Evolutionary conservation across 2,329 filamentous ascomycete genomes (phyloP).

Genomic region (Lecanicillium sp.): DNA sequence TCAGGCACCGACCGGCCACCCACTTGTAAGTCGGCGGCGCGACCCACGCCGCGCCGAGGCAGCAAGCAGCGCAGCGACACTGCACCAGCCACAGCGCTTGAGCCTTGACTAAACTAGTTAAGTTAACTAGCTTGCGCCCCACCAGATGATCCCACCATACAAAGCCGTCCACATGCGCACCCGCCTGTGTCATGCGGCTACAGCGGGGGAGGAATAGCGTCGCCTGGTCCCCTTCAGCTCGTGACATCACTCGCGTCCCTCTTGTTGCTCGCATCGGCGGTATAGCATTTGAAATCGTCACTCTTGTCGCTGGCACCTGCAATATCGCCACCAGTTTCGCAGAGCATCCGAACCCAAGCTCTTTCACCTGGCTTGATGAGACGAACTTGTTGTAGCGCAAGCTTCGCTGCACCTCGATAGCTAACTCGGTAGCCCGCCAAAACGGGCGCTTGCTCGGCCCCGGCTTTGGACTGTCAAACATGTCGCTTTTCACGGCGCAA

Average conservation of each 20-base stretch:
- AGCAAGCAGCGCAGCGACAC: background rate
- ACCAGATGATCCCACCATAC: background rate
- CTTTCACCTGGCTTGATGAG: too few relatives aligned
- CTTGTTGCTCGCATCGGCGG: background rate
- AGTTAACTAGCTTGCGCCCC: too few relatives aligned
- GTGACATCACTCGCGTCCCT: background rate
- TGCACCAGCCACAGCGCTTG: background rate
- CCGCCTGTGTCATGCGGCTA: constrained; percentile 4
- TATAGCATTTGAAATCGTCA: background rate
- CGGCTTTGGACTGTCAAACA: constrained; percentile 18
- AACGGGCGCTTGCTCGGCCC: constrained; percentile 3
- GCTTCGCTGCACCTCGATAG: background rate
- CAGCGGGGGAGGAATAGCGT: background rate
- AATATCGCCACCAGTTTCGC: background rate
- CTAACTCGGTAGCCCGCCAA: constrained; percentile 2
- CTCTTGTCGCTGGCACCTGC: background rate
- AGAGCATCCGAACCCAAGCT: background rate
- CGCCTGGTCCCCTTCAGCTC: constrained; percentile 3
- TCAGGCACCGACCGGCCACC: too few relatives aligned
- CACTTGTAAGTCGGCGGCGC: too few relatives aligned
- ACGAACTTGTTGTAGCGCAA: too few relatives aligned
- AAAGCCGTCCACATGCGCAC: background rate
- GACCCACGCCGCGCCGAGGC: too few relatives aligned
- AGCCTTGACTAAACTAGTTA: too few relatives aligned
- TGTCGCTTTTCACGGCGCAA: constrained; percentile 52